Percentiles rank a stretch among this genome's conserved stretches.
Evolutionary conservation across 2,329 filamentous ascomycete genomes (phyloP).

Genomic region (Penicillium capsulatum): DNA sequence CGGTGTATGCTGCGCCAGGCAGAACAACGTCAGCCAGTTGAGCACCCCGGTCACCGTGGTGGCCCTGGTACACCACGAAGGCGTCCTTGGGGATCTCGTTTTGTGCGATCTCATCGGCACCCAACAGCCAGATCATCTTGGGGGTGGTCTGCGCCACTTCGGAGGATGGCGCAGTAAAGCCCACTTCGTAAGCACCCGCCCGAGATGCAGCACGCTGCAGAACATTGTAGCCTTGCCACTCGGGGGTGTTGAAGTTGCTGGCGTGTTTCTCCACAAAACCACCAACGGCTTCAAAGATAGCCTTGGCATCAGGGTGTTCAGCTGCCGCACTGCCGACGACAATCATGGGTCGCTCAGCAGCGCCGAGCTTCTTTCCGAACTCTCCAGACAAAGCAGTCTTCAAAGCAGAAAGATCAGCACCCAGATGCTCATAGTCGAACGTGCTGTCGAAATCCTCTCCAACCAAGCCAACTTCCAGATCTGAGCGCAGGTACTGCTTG

Average conservation of each 20-base stretch:
- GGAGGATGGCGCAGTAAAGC: constrained; percentile 81
- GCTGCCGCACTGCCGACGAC: constrained; percentile 88
- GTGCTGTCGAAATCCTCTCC: constrained; percentile 90
- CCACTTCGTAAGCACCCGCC: constrained; percentile 89
- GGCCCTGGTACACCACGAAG: constrained; percentile 96
- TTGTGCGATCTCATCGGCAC: constrained; percentile 83
- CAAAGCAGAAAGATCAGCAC: constrained; percentile 69
- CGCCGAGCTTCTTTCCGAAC: constrained; percentile 88
- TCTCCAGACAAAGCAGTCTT: constrained; percentile 80
- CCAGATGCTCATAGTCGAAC: constrained; percentile 91
- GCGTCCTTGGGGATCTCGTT: constrained; percentile 90
- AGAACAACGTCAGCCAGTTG: constrained; percentile 91
- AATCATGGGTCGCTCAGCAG: constrained; percentile 92
- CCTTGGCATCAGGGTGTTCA: constrained; percentile 86
- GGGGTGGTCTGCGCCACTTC: constrained; percentile 78
- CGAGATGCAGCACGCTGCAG: constrained; percentile 90
- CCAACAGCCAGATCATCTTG: constrained; percentile 95
- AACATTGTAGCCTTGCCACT: constrained; percentile 98
- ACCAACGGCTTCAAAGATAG: constrained; percentile 87
- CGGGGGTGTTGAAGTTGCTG: constrained; percentile 75
- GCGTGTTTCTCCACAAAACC: constrained; percentile 91
- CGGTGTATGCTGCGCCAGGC: constrained; percentile 91
- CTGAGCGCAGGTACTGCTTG: constrained; percentile 95
- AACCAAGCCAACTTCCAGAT: constrained; percentile 86
- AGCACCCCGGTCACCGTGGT: constrained; percentile 91